A percentile compares a stretch with the other conserved stretches of the same genome.
Conservation (phyloP, 352 stramenopile genomes). For the Pythium plurisporium region DNA sequence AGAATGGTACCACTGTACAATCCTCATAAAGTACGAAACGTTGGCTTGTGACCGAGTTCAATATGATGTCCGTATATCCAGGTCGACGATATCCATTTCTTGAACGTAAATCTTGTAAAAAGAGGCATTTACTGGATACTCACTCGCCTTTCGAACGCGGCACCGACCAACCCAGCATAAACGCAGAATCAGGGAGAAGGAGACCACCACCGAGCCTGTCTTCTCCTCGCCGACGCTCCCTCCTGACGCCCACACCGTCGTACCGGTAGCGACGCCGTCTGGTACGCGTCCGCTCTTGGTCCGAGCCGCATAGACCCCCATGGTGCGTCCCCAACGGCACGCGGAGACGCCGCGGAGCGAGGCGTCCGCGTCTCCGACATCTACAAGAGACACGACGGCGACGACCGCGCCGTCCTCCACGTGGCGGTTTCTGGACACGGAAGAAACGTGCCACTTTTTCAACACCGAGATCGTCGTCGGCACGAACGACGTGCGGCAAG, state of each 20-base stretch:
- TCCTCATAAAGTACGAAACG: constrained; percentile 6
- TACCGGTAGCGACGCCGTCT: no score
- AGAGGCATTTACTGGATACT: not conserved
- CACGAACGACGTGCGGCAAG: constrained; percentile 50
- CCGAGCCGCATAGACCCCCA: not conserved
- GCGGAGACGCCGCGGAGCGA: constrained; percentile 6
- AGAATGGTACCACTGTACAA: not conserved
- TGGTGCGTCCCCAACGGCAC: constrained; percentile 18
- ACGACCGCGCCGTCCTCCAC: not conserved
- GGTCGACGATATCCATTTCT: not conserved
- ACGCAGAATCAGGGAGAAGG: not conserved
- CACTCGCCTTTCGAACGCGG: no score
- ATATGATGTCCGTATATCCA: constrained; percentile 13
- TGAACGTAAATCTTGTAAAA: not conserved
- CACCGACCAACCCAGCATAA: no score
- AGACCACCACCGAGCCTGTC: not conserved
- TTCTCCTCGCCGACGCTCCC: no score
- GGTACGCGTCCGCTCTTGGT: no score
- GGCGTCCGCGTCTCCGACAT: constrained; percentile 14
- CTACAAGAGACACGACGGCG: no score
- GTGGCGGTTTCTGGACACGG: constrained; percentile 41
- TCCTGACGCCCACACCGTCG: no score
- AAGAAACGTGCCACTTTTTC: constrained; percentile 69
- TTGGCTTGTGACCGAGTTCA: not conserved
- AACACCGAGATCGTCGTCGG: constrained; percentile 52